A percentile compares a stretch with the other conserved stretches of the same genome.
These are phyloP conservation scores for Cymbopogon citratus DNA, from an alignment of 176 grass and related monocot species.

Conservation along the genomic window DNA sequence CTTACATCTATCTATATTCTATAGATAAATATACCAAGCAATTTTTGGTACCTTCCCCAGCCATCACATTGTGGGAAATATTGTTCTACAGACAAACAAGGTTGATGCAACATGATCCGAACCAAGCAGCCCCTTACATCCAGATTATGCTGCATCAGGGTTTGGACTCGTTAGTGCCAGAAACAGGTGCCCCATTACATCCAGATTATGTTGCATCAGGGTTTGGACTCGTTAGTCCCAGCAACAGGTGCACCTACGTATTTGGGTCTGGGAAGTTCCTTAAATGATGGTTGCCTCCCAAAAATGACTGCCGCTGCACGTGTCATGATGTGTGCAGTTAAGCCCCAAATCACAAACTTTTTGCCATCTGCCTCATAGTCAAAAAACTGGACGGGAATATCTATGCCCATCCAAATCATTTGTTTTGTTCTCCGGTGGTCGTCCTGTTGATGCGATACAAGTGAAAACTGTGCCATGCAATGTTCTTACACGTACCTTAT, in stretches of 20 bases:
- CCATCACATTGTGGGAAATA: neutral
- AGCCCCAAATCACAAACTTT: slow-evolving; percentile 81
- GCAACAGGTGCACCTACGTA: neutral
- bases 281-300: slow-evolving; percentile 58
- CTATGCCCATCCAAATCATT: slow-evolving; percentile 56
- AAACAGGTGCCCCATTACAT: neutral
- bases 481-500: neutral
- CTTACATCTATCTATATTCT: neutral
- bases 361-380: slow-evolving; percentile 48
- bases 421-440: slow-evolving; percentile 54
- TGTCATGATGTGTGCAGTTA: slow-evolving; percentile 78
- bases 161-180: neutral
- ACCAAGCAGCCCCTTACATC: neutral
- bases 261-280: slow-evolving; percentile 33
- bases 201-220: neutral
- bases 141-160: neutral
- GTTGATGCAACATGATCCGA: neutral
- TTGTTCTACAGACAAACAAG: neutral
- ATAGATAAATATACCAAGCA: neutral
- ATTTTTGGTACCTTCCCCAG: neutral
- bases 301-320: slow-evolving; percentile 69
- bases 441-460: slow-evolving; percentile 38
- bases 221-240: neutral
- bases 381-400: slow-evolving; percentile 65
- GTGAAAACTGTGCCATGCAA: neutral